phyloP scores from a whole-genome alignment of 2,329 filamentous ascomycete genomes.

The Epicoccum nigrum region DNA sequence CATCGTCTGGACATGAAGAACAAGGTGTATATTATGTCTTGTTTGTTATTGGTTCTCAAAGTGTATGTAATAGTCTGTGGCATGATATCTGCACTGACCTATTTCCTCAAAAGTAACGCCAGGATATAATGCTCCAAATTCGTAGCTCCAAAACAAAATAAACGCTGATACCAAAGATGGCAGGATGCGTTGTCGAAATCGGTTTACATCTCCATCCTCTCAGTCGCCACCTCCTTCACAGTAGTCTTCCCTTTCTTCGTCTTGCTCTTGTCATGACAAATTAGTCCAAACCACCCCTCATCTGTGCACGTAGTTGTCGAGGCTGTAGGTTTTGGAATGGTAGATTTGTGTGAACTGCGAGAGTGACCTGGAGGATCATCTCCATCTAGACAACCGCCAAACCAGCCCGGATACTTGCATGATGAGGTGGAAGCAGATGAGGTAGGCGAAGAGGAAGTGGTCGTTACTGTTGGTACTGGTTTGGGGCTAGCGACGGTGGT shows the following conservation, averaged over 20 bases:
- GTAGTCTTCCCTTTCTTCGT: constrained; percentile 19
- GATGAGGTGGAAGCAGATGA: constrained; percentile 44
- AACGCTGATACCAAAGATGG: too few species aligned
- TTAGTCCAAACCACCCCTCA: constrained; percentile 40
- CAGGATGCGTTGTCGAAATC: too few species aligned
- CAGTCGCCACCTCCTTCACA: constrained; percentile 13
- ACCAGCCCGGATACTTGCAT: constrained; percentile 56
- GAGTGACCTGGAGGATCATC: constrained; percentile 49
- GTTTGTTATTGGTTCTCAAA: too few species aligned
- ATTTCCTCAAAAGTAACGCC: too few species aligned
- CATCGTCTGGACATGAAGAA: too few species aligned
- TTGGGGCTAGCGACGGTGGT: constrained; percentile 31
- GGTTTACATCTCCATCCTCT: constrained; percentile 36
- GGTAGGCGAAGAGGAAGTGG: constrained; percentile 39
- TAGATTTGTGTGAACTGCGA: constrained; percentile 33
- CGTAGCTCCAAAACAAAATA: too few species aligned
- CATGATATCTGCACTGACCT: too few species aligned
- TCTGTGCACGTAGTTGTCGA: constrained; percentile 31
- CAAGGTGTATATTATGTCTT: too few species aligned
- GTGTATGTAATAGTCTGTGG: too few species aligned
- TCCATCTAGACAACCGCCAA: constrained; percentile 57
- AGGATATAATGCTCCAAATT: too few species aligned
- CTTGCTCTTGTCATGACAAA: constrained; percentile 36
- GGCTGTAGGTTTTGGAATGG: constrained; percentile 26
- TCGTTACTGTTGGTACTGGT: constrained; percentile 37